Conservation (phyloP, 768 basidiomycete species). For the Leccinum subtestaceum region DNA sequence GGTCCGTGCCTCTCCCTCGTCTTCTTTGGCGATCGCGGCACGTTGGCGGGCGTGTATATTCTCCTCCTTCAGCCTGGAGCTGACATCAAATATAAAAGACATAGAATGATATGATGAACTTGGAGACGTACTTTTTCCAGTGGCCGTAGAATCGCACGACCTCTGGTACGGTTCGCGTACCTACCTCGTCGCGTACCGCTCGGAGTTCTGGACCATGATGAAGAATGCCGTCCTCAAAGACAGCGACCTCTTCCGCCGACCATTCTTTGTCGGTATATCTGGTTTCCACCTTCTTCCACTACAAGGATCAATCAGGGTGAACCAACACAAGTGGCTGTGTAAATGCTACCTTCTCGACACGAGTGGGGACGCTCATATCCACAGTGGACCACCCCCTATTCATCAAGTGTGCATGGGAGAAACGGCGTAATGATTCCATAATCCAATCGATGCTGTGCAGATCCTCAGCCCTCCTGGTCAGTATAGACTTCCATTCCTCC, state of each 20-base stretch:
- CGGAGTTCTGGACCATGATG: constrained; percentile 80
- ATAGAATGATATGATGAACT: constrained; percentile 4
- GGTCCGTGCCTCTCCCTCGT: constrained; percentile 29
- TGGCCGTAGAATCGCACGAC: constrained; percentile 81
- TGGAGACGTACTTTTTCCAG: constrained; percentile 71
- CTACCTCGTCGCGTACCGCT: constrained; percentile 71
- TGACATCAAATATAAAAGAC: constrained; percentile 28
- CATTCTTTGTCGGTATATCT: constrained; percentile 70
- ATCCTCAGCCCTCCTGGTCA: constrained; percentile 53
- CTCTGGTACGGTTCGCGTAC: constrained; percentile 65
- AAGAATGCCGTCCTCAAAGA: constrained; percentile 74
- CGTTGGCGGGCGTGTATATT: constrained; percentile 48
- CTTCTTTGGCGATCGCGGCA: constrained; percentile 30
- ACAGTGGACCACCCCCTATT: constrained; percentile 58
- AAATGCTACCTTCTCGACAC: constrained; percentile 59
- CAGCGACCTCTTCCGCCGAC: constrained; percentile 63
- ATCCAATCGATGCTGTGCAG: constrained; percentile 74
- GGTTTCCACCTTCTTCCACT: constrained; percentile 76
- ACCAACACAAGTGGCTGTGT: constrained; percentile 8
- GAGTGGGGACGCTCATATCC: constrained; percentile 56
- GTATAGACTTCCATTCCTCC: constrained; percentile 58
- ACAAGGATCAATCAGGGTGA: constrained; percentile 4
- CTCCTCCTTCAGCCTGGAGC: constrained; percentile 68
- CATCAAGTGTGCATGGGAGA: constrained; percentile 64
- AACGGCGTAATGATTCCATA: constrained; percentile 68